phyloP scores from a whole-genome alignment of 169 alveolate genomes.

The Cryptosporidium andersoni region DNA sequence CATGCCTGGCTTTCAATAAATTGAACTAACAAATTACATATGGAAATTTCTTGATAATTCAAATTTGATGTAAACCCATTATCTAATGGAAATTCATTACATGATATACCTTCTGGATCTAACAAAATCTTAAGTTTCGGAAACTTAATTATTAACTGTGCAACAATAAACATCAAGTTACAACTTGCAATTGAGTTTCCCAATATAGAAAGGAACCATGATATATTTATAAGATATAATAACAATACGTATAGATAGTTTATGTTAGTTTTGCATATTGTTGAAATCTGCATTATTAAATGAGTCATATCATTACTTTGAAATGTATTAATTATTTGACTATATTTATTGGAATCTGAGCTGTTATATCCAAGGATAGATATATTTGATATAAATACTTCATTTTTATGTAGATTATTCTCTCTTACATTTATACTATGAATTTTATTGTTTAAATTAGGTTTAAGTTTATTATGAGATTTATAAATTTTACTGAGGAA shows the following conservation, averaged over 20 bases:
- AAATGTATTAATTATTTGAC: slow-evolving; percentile 2
- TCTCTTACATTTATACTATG: too few species aligned
- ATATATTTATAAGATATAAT: slow-evolving; percentile 13
- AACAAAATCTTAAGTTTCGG: slow-evolving; percentile 49
- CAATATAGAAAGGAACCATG: slow-evolving; percentile 1
- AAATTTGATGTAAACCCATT: background rate
- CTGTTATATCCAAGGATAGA: too few species aligned
- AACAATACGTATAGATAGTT: slow-evolving; percentile 30
- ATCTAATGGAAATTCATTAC: slow-evolving; percentile 63
- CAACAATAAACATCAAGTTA: slow-evolving; percentile 12
- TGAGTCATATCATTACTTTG: slow-evolving; percentile 3
- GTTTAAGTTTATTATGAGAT: background rate
- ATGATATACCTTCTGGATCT: slow-evolving; percentile 63
- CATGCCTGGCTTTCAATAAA: slow-evolving; percentile 3
- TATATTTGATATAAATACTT: too few species aligned
- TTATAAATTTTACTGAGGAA: background rate
- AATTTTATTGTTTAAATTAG: too few species aligned
- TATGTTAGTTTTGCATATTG: slow-evolving; percentile 38
- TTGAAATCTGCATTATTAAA: slow-evolving; percentile 13
- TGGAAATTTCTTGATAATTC: slow-evolving; percentile 40
- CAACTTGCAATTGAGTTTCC: slow-evolving; percentile 14
- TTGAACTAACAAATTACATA: slow-evolving; percentile 13
- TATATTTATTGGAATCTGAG: background rate
- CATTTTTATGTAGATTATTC: too few species aligned
- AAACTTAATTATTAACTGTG: slow-evolving; percentile 29